Evolutionary conservation across 2,329 filamentous ascomycete genomes (phyloP), one percentile per base, ranked within the genome.

Genomic region (Pezicula radicicola): DNA sequence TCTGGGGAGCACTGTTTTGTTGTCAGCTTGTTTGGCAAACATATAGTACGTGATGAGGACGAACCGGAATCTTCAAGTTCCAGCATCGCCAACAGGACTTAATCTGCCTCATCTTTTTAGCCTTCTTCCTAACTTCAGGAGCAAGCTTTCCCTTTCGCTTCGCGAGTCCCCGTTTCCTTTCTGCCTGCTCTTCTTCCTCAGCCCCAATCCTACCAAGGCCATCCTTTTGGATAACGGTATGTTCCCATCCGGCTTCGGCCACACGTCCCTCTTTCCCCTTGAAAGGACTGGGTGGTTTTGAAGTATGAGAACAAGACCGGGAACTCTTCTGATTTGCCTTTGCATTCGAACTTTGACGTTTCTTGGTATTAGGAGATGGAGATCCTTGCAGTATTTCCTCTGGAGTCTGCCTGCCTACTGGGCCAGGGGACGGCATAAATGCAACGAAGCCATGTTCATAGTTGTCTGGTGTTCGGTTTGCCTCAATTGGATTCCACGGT

Each of bases 31-130:
- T 27, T 19, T 13, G n/a, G 15, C 25, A 18, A 13, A 18, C 12
- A 18, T 28, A 6, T 16, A 18, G 27, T 36, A 12, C 12, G 13
- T 15, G 13, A 18, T 16, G 36, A 39, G 30, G 21, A 25, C 46
- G 53, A 39, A 60, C 57, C 5, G 58, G 48, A 9, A 59, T 54
- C 51, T 63, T 62, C 49, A 59, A 56, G 3, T 55, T 52, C 61
- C 59, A 62, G 35, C 61, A 62, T 19, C 56, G 55, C 59, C 59
- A 61, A 46, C 61, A 63, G 2, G 61, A 60, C 15, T 49, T 50
- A 18, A 58, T 39, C 30, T 46, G 54, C 10, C 61, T 52, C 10
- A 63, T 57, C 13, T 44, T 48, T 15, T 52, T 51, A 10, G 59
- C 58, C 18, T 57, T 60, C 28, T 58, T 57, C 19, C 53, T 51